phyloP scores from a whole-genome alignment of 495 filamentous ascomycete species.

The Aspergillus diversus region DNA sequence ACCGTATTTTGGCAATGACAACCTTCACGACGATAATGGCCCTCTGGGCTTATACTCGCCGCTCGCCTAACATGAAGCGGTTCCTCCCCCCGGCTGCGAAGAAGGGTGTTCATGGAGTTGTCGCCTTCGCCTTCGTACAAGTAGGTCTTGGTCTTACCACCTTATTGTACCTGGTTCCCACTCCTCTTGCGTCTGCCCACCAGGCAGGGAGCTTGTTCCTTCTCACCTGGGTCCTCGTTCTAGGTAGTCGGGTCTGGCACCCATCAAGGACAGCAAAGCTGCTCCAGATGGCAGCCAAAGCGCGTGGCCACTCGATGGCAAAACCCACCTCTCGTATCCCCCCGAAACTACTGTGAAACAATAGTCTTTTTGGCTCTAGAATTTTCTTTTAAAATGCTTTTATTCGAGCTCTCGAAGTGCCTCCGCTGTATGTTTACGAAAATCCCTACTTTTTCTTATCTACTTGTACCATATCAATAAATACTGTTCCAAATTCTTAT shows the following conservation, averaged over 20 bases:
- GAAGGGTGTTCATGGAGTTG: conserved; percentile 76
- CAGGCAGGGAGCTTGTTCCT: conserved; percentile 90
- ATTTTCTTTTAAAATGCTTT: neutral
- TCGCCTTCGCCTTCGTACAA: conserved; percentile 82
- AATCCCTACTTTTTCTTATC: conserved; percentile 25
- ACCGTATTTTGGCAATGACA: conserved; percentile 86
- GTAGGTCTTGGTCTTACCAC: conserved; percentile 85
- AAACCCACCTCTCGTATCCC: conserved; percentile 30
- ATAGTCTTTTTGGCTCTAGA: neutral
- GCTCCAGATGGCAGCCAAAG: conserved; percentile 48
- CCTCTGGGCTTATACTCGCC: conserved; percentile 75
- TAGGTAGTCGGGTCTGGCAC: conserved; percentile 67
- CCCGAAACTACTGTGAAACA: conserved; percentile 25
- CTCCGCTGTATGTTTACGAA: conserved; percentile 10
- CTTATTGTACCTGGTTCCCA: conserved; percentile 89
- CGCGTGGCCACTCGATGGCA: conserved; percentile 35
- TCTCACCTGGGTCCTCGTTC: conserved; percentile 76
- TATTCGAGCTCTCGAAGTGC: neutral
- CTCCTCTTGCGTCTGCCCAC: conserved; percentile 84
- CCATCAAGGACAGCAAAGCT: conserved; percentile 54
- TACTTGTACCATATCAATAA: conserved; percentile 20
- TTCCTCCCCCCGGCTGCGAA: conserved; percentile 65
- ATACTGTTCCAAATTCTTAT: neutral
- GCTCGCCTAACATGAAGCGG: conserved; percentile 60
- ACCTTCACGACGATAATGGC: conserved; percentile 82